Evolutionary conservation across 306 rosid genomes (phyloP).

Genomic region (Myrica gale): DNA sequence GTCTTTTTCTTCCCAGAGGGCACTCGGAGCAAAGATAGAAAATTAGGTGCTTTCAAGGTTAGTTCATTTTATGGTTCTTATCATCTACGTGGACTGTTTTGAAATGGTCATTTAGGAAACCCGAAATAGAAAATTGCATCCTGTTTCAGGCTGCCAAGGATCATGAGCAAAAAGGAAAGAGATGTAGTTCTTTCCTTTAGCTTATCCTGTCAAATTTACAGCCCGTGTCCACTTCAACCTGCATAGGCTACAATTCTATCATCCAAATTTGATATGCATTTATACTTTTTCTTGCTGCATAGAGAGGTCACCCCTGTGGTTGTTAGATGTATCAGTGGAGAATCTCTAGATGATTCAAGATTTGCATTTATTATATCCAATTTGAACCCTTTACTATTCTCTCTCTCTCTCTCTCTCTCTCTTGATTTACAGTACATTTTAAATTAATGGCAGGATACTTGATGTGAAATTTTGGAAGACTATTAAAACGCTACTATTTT

Average conservation of each 20-base stretch:
- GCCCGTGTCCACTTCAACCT: background rate
- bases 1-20: conserved; percentile 97
- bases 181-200: background rate
- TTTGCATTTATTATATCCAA: background rate
- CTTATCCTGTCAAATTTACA: background rate
- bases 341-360: background rate
- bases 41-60: conserved; percentile 85
- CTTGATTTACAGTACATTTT: background rate
- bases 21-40: conserved; percentile 88
- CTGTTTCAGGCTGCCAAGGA: background rate
- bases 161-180: background rate
- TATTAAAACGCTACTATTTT: background rate
- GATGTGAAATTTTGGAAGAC: background rate
- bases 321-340: background rate
- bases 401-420: background rate
- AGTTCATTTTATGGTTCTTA: conserved; percentile 22
- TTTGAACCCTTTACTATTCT: too few species aligned
- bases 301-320: background rate
- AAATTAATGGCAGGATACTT: background rate
- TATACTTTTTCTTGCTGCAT: background rate
- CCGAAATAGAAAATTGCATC: background rate
- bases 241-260: too few species aligned
- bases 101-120: conserved; percentile 11
- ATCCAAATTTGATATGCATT: background rate
- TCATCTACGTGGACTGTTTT: conserved; percentile 24